Conservation (phyloP, 2,329 filamentous ascomycete genomes). For the Fusarium equiseti region DNA sequence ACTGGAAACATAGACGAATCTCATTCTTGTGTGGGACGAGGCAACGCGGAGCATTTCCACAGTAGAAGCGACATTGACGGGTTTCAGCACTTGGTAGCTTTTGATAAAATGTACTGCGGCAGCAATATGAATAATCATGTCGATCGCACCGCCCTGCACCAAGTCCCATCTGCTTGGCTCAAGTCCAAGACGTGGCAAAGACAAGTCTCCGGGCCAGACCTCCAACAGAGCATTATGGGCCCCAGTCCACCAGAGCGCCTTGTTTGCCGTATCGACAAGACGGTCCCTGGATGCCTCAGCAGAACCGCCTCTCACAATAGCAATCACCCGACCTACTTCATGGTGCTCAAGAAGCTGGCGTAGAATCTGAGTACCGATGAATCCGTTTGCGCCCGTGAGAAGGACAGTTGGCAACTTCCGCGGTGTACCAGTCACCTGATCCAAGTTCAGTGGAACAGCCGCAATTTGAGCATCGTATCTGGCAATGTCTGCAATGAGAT, state of each 20-base stretch:
- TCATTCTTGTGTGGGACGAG: too few relatives aligned
- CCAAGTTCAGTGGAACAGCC: too few relatives aligned
- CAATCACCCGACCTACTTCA: neutral
- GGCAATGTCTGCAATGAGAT: too few relatives aligned
- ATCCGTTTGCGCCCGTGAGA: neutral
- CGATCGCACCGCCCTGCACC: neutral
- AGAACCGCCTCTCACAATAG: too few relatives aligned
- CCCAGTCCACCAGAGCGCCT: too few relatives aligned
- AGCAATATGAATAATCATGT: conserved; percentile 15
- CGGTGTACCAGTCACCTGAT: too few relatives aligned
- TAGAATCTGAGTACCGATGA: neutral
- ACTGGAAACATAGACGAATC: neutral
- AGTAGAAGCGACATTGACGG: conserved; percentile 18
- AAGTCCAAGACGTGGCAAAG: neutral
- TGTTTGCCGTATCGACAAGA: too few relatives aligned
- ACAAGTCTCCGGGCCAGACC: neutral
- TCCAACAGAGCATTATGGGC: too few relatives aligned
- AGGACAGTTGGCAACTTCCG: too few relatives aligned
- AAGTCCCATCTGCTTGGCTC: neutral
- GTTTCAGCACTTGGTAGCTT: conserved; percentile 9
- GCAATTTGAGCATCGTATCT: too few relatives aligned
- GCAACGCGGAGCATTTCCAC: neutral
- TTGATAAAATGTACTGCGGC: conserved; percentile 14
- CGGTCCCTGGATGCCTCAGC: too few relatives aligned
- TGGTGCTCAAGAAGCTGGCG: neutral